phyloP scores from a whole-genome alignment of 2,329 filamentous ascomycete genomes.

The Rhinocladiella similis region DNA sequence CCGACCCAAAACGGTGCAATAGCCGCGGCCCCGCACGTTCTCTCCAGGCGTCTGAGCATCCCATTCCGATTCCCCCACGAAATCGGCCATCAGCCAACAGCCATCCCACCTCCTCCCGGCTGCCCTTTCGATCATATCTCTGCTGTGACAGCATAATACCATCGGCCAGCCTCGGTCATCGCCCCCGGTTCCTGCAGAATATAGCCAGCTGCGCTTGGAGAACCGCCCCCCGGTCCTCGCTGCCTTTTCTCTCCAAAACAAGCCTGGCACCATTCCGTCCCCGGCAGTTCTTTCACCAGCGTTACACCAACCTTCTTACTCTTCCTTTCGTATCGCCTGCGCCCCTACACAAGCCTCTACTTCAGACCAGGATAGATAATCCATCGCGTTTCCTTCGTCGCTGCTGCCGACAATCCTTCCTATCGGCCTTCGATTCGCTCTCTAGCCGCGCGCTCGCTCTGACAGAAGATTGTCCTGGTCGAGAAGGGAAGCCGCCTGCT shows the following conservation, averaged over 20 bases:
- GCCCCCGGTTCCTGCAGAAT: not conserved
- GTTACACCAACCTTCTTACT: slow-evolving; percentile 3
- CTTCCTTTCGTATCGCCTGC: slow-evolving; percentile 3
- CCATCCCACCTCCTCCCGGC: not conserved
- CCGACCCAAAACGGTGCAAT: not conserved
- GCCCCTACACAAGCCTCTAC: not conserved
- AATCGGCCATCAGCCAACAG: not conserved
- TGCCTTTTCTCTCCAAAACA: slow-evolving; percentile 1
- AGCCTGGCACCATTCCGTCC: slow-evolving; percentile 3
- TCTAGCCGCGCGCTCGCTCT: slow-evolving; percentile 6
- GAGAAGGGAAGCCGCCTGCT: slow-evolving; percentile 20
- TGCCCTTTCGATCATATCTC: not conserved
- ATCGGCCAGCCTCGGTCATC: not conserved
- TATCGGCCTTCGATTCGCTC: not conserved
- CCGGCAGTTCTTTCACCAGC: slow-evolving; percentile 15
- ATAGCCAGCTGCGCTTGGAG: slow-evolving; percentile 1
- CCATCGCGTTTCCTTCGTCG: not conserved
- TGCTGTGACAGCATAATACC: not conserved
- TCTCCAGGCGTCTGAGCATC: not conserved
- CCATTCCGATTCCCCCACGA: not conserved
- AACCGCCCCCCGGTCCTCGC: not conserved
- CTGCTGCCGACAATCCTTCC: not conserved
- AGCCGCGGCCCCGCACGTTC: not conserved
- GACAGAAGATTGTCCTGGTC: slow-evolving; percentile 1
- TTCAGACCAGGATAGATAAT: not conserved